Conservation (phyloP, 1,284 basidiomycete species). For the Puccinia coronata region DNA sequence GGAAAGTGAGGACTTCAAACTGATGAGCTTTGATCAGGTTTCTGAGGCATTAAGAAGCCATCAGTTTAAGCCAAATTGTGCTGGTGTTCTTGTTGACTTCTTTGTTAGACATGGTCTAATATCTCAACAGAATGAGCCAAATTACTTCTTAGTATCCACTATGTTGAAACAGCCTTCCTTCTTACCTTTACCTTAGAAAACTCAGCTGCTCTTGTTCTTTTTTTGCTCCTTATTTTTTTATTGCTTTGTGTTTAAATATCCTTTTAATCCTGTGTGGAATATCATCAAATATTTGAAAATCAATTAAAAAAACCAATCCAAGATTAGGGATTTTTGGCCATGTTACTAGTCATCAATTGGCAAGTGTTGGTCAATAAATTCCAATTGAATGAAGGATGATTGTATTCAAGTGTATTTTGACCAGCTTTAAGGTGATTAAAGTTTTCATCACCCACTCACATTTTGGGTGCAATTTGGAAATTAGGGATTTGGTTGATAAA, state of each 20-base stretch:
- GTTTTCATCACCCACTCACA: too few species aligned
- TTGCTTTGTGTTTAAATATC: background rate
- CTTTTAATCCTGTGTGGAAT: too few species aligned
- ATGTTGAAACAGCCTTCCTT: constrained; percentile 12
- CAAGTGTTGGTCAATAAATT: too few species aligned
- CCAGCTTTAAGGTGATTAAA: too few species aligned
- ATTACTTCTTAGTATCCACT: background rate
- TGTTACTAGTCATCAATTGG: too few species aligned
- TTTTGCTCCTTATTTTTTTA: background rate
- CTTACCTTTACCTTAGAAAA: constrained; percentile 20
- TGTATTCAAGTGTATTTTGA: too few species aligned
- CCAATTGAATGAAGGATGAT: too few species aligned
- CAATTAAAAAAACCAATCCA: too few species aligned
- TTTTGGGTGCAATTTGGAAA: too few species aligned
- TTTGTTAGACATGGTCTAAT: constrained; percentile 62
- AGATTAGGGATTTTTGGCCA: too few species aligned
- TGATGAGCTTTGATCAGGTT: constrained; percentile 53
- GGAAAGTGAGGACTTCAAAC: constrained; percentile 85
- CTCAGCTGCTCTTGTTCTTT: background rate
- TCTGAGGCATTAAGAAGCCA: constrained; percentile 58
- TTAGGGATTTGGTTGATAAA: too few species aligned
- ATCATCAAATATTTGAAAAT: too few species aligned
- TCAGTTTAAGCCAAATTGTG: constrained; percentile 83
- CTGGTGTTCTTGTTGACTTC: constrained; percentile 76
- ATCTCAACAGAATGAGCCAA: constrained; percentile 10